These are phyloP conservation scores for Fomitopsis betulina DNA, from an alignment of 1,284 basidiomycete genomes.

Conservation along the genomic window DNA sequence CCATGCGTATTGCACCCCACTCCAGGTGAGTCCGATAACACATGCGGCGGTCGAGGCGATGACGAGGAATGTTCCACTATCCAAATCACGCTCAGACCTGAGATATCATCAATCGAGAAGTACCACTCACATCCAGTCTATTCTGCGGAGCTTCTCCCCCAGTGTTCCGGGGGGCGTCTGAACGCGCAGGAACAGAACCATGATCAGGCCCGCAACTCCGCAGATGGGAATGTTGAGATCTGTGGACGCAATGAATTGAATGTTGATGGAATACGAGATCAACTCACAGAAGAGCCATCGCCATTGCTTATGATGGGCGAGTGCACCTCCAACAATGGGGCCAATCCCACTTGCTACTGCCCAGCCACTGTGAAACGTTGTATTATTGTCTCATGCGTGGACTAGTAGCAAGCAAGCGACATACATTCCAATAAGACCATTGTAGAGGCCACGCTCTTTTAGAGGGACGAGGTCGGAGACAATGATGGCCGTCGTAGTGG, in stretches of 20 bases:
- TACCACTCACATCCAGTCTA: conserved; percentile 35
- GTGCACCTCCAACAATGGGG: conserved; percentile 10
- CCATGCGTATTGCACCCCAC: conserved; percentile 13
- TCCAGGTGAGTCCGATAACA: conserved; percentile 15
- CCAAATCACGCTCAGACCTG: not conserved
- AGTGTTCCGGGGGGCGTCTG: conserved; percentile 24
- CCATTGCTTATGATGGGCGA: conserved; percentile 15
- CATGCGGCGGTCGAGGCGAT: conserved; percentile 5
- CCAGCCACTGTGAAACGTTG: not conserved
- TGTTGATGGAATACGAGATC: not conserved
- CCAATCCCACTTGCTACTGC: conserved; percentile 2
- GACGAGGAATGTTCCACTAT: conserved; percentile 5
- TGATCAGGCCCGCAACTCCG: conserved; percentile 13
- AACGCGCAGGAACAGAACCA: conserved; percentile 16
- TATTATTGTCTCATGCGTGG: not conserved
- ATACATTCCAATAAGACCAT: conserved; percentile 15
- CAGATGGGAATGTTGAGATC: conserved; percentile 18
- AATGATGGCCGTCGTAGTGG: conserved; percentile 11
- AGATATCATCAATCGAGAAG: not conserved
- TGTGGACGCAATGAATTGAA: not conserved
- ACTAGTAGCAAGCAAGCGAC: not conserved
- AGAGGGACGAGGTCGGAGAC: conserved; percentile 17
- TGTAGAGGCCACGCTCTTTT: conserved; percentile 14
- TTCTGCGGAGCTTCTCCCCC: conserved; percentile 22
- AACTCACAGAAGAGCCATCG: conserved; percentile 22